Evolutionary conservation across 192 early-diverging fungal species (phyloP), one percentile per base, ranked within the genome.

Genomic region (Lunasporangiospora selenospora): DNA sequence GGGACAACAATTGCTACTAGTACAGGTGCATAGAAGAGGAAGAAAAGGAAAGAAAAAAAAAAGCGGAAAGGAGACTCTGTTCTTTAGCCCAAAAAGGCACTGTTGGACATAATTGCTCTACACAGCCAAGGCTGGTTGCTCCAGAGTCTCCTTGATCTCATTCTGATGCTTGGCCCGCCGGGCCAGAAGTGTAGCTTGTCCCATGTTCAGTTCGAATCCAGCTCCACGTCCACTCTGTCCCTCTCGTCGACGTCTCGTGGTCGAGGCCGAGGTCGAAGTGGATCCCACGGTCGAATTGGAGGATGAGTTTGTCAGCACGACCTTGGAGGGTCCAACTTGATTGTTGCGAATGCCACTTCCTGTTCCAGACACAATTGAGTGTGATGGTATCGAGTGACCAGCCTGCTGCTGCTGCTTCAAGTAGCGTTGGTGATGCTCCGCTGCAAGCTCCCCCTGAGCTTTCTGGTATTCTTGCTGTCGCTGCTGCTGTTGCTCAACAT

Each of bases 161-260:
- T 43, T 43, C 21, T 43, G 37, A 15, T 38, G 58, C 58, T 59
- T 59, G 15, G 45, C 45, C 23, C 81, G 76, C 27, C 77, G 80
- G 43, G 59, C 78, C n/a, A 83, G 31, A 3, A 83, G 36, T 16
- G 78, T 83, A 7, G 80, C 77, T 19, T 81, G 59, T 23, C 51
- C 51, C 39, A 81, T 61, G 43, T 77, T 58, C 40, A 81, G 51
- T n/a, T 83, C 67, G 36, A 83, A 83, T 12, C 58, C 56, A 53
- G 53, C 45, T 15, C 65, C 53, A 47, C 76, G 62, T n/a, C n/a
- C n/a, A n/a, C n/a, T n/a, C n/a, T n/a, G n/a, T n/a, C n/a, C n/a
- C n/a, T n/a, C n/a, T n/a, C n/a, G n/a, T n/a, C n/a, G n/a, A 13
- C 66, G 59, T 58, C 44, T 29, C n/a, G 36, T 38, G 10, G 58